Percentiles rank a stretch among this genome's conserved stretches.
Conservation (phyloP, 75 land plant species). For the Pinus tabuliformis region DNA sequence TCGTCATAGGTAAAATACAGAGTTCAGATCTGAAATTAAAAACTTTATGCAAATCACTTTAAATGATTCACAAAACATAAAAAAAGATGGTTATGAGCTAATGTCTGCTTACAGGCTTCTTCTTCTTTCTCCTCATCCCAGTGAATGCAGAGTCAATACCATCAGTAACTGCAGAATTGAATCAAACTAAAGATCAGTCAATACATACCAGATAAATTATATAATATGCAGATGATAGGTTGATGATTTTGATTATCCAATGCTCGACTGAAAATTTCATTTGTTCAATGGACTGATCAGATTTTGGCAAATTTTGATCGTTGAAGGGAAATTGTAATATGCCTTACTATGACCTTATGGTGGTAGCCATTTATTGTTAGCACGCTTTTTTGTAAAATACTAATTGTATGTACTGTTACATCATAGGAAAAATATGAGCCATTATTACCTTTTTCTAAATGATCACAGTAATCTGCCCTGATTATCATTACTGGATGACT, state of each 20-base stretch:
- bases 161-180: slow-evolving; percentile 47
- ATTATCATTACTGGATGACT: too few species aligned
- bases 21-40: neutral
- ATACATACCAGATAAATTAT: neutral
- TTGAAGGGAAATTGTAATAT: too few species aligned
- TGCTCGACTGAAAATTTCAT: too few species aligned
- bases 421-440: neutral
- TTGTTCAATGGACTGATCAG: too few species aligned
- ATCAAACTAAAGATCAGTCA: neutral
- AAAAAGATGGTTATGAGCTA: neutral
- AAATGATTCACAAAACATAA: neutral
- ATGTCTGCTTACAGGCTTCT: slow-evolving; percentile 60
- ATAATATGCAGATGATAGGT: neutral
- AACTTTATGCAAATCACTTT: neutral
- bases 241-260: too few species aligned
- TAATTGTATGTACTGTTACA: neutral
- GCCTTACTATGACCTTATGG: too few species aligned
- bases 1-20: neutral
- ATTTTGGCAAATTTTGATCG: too few species aligned
- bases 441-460: neutral
- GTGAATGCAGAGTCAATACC: slow-evolving; percentile 47
- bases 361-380: too few species aligned
- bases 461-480: too few species aligned
- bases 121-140: slow-evolving; percentile 89
- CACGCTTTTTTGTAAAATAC: too few species aligned